These are phyloP conservation scores for Rhodosporidiobolus odoratus DNA, from an alignment of 768 basidiomycete genomes.

Conservation along the genomic window DNA sequence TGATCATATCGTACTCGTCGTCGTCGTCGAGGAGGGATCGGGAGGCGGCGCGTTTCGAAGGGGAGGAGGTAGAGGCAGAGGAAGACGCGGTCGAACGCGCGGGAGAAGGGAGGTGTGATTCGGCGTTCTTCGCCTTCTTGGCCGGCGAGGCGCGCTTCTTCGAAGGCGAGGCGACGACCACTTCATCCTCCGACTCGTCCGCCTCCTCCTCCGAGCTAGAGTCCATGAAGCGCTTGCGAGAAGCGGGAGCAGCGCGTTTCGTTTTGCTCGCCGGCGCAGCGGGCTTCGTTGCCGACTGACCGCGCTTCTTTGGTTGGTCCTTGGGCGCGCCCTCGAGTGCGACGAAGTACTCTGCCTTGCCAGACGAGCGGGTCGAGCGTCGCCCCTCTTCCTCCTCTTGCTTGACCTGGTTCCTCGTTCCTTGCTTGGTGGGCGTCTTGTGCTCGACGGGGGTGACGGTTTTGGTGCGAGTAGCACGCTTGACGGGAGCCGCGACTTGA, in stretches of 20 bases:
- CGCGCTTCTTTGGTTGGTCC: neutral
- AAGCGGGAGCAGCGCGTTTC: neutral
- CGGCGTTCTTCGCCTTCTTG: neutral
- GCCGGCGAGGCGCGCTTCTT: neutral
- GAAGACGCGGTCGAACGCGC: constrained; percentile 10
- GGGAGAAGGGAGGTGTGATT: constrained; percentile 11
- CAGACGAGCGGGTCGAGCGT: constrained; percentile 23
- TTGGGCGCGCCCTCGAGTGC: constrained; percentile 18
- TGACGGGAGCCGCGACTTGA: too few relatives aligned
- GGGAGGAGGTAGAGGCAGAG: neutral
- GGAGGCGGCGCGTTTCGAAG: neutral
- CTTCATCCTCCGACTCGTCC: neutral
- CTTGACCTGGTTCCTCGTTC: neutral
- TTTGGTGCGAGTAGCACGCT: too few relatives aligned
- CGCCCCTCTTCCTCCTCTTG: neutral
- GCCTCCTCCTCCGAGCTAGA: neutral
- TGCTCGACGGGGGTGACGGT: neutral
- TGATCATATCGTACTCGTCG: neutral
- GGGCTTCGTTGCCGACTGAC: neutral
- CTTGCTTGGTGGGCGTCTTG: neutral
- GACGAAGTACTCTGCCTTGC: constrained; percentile 4
- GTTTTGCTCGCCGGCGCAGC: neutral
- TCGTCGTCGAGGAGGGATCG: neutral
- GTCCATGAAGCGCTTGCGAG: neutral
- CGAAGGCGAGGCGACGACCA: neutral